A percentile compares a stretch with the other conserved stretches of the same genome.
Conservation (phyloP, 2,329 filamentous ascomycete genomes). For the Blastomyces silverae region DNA sequence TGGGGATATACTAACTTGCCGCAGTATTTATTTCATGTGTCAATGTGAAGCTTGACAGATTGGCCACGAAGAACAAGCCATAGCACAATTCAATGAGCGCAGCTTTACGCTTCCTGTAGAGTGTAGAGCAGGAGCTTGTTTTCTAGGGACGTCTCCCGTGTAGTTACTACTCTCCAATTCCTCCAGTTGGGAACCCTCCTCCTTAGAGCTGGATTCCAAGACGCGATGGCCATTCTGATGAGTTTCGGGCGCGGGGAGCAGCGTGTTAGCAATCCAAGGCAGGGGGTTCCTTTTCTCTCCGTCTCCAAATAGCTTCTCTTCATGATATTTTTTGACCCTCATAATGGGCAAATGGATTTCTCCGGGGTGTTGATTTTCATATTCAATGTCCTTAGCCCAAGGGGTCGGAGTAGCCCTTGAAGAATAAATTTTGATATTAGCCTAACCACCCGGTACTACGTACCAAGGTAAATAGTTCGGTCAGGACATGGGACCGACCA, state of each 20-base stretch:
- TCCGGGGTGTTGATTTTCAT: background rate
- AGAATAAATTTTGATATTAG: background rate
- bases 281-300: constrained; percentile 16
- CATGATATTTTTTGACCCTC: constrained; percentile 18
- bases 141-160: background rate
- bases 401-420: background rate
- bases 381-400: background rate
- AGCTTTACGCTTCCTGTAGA: constrained; percentile 41
- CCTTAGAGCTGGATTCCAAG: background rate
- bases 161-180: background rate
- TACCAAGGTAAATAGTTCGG: background rate
- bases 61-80: constrained; percentile 58
- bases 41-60: constrained; percentile 56
- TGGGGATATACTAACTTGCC: background rate
- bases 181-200: background rate
- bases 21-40: constrained; percentile 47
- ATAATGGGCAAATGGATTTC: background rate
- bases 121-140: constrained; percentile 29
- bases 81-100: constrained; percentile 53
- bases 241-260: constrained; percentile 1
- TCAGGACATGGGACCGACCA: background rate
- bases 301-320: constrained; percentile 13
- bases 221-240: background rate
- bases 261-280: constrained; percentile 14
- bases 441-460: background rate